Percentiles rank a stretch among this genome's conserved stretches.
Conservation (phyloP, 2,329 filamentous ascomycete genomes). For the Fusarium sublunatum region DNA sequence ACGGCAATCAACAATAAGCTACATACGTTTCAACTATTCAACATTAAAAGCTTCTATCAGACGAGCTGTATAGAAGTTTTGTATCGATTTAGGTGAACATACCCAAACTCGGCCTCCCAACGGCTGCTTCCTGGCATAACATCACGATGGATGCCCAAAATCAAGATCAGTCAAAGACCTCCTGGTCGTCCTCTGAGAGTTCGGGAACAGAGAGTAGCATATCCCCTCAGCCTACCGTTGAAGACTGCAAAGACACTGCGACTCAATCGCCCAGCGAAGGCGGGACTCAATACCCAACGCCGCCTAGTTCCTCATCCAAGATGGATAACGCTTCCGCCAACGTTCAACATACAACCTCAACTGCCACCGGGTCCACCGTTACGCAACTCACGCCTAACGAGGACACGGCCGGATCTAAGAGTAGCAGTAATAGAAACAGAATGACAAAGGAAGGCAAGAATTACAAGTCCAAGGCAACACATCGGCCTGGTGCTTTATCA, state of each 20-base stretch:
- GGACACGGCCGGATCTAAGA: slow-evolving; percentile 10
- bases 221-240: slow-evolving; percentile 9
- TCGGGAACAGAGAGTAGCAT: not conserved
- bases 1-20: slow-evolving; percentile 7
- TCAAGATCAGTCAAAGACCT: slow-evolving; percentile 8
- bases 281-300: slow-evolving; percentile 24
- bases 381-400: slow-evolving; percentile 32
- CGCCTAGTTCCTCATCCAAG: slow-evolving; percentile 33
- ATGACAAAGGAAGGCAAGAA: slow-evolving; percentile 18
- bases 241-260: slow-evolving; percentile 17
- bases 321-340: slow-evolving; percentile 16
- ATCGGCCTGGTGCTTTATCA: slow-evolving; percentile 26
- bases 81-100: not conserved
- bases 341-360: slow-evolving; percentile 17
- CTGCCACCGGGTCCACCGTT: slow-evolving; percentile 32
- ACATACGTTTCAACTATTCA: not conserved
- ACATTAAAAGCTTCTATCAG: not conserved
- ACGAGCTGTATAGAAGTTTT: not conserved
- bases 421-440: slow-evolving; percentile 15
- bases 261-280: slow-evolving; percentile 14
- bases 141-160: slow-evolving; percentile 15
- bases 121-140: not conserved
- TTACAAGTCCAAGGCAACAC: slow-evolving; percentile 23
- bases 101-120: not conserved
- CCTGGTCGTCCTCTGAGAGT: slow-evolving; percentile 23